phyloP scores from a whole-genome alignment of 805 yeast genomes.

The Kluyveromyces nonfermentans region DNA sequence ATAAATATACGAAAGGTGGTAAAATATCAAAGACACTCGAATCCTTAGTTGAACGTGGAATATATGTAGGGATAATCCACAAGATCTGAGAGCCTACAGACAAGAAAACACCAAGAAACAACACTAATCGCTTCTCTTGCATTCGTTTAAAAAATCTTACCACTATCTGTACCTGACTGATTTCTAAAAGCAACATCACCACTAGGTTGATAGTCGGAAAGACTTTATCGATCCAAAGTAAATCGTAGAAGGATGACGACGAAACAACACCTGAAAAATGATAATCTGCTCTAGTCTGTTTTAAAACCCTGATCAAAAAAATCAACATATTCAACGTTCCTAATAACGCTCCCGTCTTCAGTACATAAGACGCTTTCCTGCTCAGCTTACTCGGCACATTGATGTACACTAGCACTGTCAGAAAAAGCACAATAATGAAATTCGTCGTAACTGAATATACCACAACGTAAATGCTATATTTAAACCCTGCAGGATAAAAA shows the following conservation, averaged over 20 bases:
- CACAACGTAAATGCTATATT: slow-evolving; percentile 51
- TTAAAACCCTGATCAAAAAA: slow-evolving; percentile 39
- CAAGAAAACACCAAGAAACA: slow-evolving; percentile 47
- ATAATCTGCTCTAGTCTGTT: slow-evolving; percentile 40
- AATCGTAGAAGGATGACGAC: slow-evolving; percentile 18
- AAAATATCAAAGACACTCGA: slow-evolving; percentile 40
- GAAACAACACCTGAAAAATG: slow-evolving; percentile 27
- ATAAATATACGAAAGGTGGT: slow-evolving; percentile 65
- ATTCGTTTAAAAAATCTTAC: slow-evolving; percentile 60
- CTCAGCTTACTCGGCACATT: slow-evolving; percentile 58
- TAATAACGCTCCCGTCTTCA: slow-evolving; percentile 37
- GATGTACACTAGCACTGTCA: slow-evolving; percentile 55
- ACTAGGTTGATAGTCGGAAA: slow-evolving; percentile 51
- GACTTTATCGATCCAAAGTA: slow-evolving; percentile 35
- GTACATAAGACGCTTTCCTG: slow-evolving; percentile 22
- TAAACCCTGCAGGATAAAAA: slow-evolving; percentile 36
- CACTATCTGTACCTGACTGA: slow-evolving; percentile 63
- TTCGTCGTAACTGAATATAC: slow-evolving; percentile 54
- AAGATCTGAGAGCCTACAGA: slow-evolving; percentile 50
- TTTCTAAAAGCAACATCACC: slow-evolving; percentile 46
- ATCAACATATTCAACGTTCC: slow-evolving; percentile 48
- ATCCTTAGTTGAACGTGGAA: slow-evolving; percentile 13
- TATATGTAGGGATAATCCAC: slow-evolving; percentile 60
- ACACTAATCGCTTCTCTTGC: slow-evolving; percentile 55
- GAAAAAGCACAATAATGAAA: slow-evolving; percentile 53